These are phyloP conservation scores for Malus hybrid DNA, from an alignment of 331 rosid genomes.

Conservation along the genomic window DNA sequence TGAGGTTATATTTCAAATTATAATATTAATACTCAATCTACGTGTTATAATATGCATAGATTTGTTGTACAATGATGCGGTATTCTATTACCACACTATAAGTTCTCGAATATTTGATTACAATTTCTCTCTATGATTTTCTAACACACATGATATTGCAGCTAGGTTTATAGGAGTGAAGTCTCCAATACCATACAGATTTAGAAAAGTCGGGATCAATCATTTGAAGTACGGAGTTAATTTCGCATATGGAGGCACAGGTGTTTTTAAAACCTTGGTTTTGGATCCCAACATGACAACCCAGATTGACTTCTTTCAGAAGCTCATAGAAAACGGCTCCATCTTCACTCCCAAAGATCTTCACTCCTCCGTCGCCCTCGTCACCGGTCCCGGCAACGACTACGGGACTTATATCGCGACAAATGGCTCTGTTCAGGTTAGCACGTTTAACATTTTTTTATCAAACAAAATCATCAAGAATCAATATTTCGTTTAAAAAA, in stretches of 20 bases:
- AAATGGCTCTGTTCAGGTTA: slow-evolving; percentile 43
- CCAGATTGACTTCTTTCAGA: slow-evolving; percentile 51
- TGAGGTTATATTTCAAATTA: background rate
- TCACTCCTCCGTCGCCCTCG: slow-evolving; percentile 46
- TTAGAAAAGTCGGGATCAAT: slow-evolving; percentile 23
- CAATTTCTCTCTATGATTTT: background rate
- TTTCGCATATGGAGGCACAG: slow-evolving; percentile 71
- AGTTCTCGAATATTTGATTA: background rate
- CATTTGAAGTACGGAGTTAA: slow-evolving; percentile 61
- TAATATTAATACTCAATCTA: too few species aligned
- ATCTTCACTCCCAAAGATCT: slow-evolving; percentile 30
- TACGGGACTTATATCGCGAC: slow-evolving; percentile 28
- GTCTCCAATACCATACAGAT: slow-evolving; percentile 65
- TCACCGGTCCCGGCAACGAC: slow-evolving; percentile 81
- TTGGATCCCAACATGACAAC: slow-evolving; percentile 62
- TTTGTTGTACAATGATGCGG: background rate
- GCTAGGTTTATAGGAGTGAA: slow-evolving; percentile 53
- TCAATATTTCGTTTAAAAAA: background rate
- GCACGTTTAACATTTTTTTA: background rate
- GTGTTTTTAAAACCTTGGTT: slow-evolving; percentile 47
- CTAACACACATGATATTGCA: slow-evolving; percentile 14
- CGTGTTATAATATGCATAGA: background rate
- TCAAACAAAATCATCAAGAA: background rate
- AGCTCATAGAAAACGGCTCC: slow-evolving; percentile 20
- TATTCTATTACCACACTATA: background rate